Evolutionary conservation across 2,329 filamentous ascomycete genomes (phyloP), one percentile per base, ranked within the genome.

Genomic region (Thermothelomyces thermophilus): DNA sequence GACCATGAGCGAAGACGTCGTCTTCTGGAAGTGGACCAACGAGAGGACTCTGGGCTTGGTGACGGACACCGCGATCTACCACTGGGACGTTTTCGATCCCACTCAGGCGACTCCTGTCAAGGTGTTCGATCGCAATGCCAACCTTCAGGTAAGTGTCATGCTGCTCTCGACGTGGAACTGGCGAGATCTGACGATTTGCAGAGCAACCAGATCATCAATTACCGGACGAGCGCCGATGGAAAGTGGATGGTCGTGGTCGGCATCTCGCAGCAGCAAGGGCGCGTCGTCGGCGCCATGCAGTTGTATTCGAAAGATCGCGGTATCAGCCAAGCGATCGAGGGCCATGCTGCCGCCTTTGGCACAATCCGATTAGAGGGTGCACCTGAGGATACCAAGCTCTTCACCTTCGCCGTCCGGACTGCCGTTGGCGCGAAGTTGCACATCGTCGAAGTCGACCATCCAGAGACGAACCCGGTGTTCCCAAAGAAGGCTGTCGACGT

Each of bases 131-230:
- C 86, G 93, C 63, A 93, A 96, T 65, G 79, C 85, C 60, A 96
- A 95, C 66, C 80, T 98, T 50, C 80, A 79, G 62, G 89, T 93
- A 77, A 60, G 86, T 75, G 16, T 10, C 31, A 37, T 26, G 33
- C 13, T 9, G 5, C 8, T 35, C 19, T 16, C 17, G 11, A 44
- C 24, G 22, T 30, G 14, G 2, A 13, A 22, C 3, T n/a, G 41
- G 5, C 6, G 31, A 9, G 16, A 46, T 35, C 57, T 63, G 34
- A 57, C 51, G 48, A 30, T 14, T 41, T n/a, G 11, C 62, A 94
- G 88, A 86, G 86, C 58, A 94, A 89, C 71, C 93, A 98, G 81
- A 98, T 98, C 70, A 98, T 98, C 80, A 98, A 97, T 75, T 98
- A 98, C 73, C 89, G 91, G 60, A 87, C 94, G 61, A 96, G 91